These are phyloP conservation scores for Thymus mandschuricus DNA, from an alignment of 257 asterid species.

Conservation along the genomic window DNA sequence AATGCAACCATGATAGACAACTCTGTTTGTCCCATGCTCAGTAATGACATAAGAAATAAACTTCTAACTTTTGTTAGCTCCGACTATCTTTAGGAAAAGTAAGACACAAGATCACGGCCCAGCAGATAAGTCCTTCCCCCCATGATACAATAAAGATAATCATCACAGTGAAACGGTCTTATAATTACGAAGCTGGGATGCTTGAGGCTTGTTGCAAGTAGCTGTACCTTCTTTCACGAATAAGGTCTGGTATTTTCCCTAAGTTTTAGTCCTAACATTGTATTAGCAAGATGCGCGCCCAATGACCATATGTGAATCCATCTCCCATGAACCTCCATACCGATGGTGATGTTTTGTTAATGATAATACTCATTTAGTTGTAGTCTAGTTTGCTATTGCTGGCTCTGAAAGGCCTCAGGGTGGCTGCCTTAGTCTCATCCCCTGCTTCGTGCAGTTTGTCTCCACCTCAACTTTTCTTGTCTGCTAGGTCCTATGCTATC, in stretches of 20 bases:
- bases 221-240: slow-evolving; percentile 9
- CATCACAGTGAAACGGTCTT: not conserved
- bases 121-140: not conserved
- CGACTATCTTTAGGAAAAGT: slow-evolving; percentile 9
- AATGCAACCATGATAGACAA: slow-evolving; percentile 6
- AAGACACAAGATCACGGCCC: slow-evolving; percentile 12
- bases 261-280: not conserved
- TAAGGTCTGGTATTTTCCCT: not conserved
- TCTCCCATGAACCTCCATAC: slow-evolving; percentile 7
- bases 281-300: not conserved
- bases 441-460: not conserved
- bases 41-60: not conserved
- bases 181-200: not conserved
- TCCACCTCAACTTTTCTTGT: slow-evolving; percentile 6
- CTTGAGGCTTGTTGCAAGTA: slow-evolving; percentile 15
- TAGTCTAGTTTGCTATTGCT: not conserved
- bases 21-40: not conserved
- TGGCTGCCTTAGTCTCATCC: not conserved
- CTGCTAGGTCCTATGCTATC: not conserved
- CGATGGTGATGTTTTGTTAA: not conserved
- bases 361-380: not conserved
- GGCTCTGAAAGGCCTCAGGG: not conserved
- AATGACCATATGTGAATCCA: not conserved
- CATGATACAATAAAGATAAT: not conserved
- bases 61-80: not conserved